These are phyloP conservation scores for Citrullus mucosospermus DNA, from an alignment of 306 rosid species.

Conservation along the genomic window DNA sequence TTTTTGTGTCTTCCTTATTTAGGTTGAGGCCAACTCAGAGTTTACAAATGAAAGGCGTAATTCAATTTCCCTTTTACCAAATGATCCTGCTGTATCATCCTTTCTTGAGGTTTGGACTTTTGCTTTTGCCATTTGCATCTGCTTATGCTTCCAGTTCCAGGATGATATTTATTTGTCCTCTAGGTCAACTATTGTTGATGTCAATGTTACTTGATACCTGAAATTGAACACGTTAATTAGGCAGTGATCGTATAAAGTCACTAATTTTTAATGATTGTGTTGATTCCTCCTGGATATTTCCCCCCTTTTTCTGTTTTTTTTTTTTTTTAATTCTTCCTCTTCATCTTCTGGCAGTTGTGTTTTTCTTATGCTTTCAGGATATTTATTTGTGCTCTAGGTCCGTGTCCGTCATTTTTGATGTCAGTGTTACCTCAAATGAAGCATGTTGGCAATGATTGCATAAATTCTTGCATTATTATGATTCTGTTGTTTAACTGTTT, in stretches of 20 bases:
- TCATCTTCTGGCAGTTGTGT: not conserved
- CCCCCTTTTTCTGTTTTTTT: too few species aligned
- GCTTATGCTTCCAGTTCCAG: not conserved
- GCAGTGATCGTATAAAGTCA: not conserved
- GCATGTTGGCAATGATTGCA: too few species aligned
- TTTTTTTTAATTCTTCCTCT: not conserved
- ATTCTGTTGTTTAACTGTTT: too few species aligned
- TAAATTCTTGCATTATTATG: too few species aligned
- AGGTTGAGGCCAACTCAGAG: slow-evolving; percentile 65
- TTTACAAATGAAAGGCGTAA: slow-evolving; percentile 59
- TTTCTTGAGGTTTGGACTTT: slow-evolving; percentile 61
- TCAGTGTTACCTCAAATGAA: too few species aligned
- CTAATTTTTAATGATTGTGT: not conserved
- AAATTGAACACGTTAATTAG: not conserved
- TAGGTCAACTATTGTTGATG: not conserved
- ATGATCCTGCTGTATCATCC: slow-evolving; percentile 41
- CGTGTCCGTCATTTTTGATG: not conserved
- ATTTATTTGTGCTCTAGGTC: not conserved
- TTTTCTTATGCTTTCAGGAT: not conserved
- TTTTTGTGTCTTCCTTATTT: slow-evolving; percentile 8
- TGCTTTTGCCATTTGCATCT: not conserved
- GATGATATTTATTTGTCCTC: not conserved
- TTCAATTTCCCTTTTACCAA: slow-evolving; percentile 57
- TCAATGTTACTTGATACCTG: not conserved
- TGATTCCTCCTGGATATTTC: not conserved